Evolutionary conservation across 2,329 filamentous ascomycete species (phyloP), one percentile per base, ranked within the genome.

Genomic region (Hypomyces perniciosus): DNA sequence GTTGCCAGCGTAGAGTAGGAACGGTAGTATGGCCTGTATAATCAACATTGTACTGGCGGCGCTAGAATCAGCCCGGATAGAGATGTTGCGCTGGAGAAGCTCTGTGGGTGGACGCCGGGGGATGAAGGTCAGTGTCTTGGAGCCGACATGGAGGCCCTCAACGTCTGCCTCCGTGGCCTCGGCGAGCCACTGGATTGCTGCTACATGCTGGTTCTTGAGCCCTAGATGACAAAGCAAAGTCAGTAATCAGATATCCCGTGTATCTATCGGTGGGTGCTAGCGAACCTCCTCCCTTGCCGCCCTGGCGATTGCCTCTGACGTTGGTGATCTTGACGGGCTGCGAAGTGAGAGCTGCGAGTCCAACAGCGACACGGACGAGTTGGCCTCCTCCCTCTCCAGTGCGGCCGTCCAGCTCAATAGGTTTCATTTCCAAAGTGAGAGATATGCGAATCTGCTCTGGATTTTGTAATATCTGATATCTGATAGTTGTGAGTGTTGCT

Each of bases 371-470:
- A 40, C 82, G 68, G 1, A 84, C 74, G 0, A 85, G 64, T 56
- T 85, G 81, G 2, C 81, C 81, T 4, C 81, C 82, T 4, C 82
- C 82, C 60, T 84, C 81, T 1, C 81, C 80, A 0, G 73, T 78
- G 9, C 72, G 66, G 12, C 81, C 81, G 56, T 83, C 79, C 2
- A 84, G 62, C 47, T 72, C 67, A 27, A 82, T 71, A 6, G 62
- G 54, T 39, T 68, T 71, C 58, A 63, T 62, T 1, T 8, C 27
- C 9, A 12, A 20, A 38, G 35, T 20, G 35, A 38, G 20, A 38
- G 35, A 12, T 38, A 20, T 38, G 10, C 6, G 20, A n/a, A n/a
- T 12, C 10, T 38, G 35, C 35, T 38, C 10, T 38, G 35, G 35
- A 38, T 6, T 12, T 38, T 20, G 8, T n/a, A 4, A 29, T n/a